phyloP scores from a whole-genome alignment of 2,329 filamentous ascomycete genomes.

The Exophiala sp. region DNA sequence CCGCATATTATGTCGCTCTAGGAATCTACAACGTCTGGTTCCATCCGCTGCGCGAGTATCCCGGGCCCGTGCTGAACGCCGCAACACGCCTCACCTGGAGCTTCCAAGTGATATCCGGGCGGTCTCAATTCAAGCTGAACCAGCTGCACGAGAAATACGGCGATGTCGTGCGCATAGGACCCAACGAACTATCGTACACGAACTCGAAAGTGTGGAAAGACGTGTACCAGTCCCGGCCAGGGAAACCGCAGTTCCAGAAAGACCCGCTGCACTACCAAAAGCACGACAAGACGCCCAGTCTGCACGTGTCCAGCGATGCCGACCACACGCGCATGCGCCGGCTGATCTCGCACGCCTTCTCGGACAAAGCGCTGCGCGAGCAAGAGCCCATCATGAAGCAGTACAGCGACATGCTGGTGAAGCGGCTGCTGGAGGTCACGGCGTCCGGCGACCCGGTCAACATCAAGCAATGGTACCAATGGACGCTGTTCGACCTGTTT shows the following conservation, averaged over 20 bases:
- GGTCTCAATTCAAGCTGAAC: constrained; percentile 6
- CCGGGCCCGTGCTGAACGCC: constrained; percentile 26
- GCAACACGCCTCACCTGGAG: neutral
- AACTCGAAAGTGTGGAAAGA: constrained; percentile 29
- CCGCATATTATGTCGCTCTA: too few relatives aligned
- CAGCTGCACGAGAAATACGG: constrained; percentile 32
- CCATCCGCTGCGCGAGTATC: constrained; percentile 28
- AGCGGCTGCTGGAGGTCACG: neutral
- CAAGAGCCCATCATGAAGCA: constrained; percentile 33
- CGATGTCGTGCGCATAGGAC: constrained; percentile 31
- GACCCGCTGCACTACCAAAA: constrained; percentile 1
- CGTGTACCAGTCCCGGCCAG: constrained; percentile 25
- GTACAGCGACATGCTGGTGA: constrained; percentile 10
- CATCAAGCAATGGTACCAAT: constrained; percentile 33
- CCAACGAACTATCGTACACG: constrained; percentile 31
- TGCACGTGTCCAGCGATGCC: constrained; percentile 8
- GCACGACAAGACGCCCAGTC: neutral
- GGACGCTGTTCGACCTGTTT: constrained; percentile 33
- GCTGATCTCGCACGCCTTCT: constrained; percentile 39
- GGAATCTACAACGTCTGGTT: constrained; percentile 23
- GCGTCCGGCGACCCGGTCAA: constrained; percentile 10
- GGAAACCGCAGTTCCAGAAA: constrained; percentile 6
- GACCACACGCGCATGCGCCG: constrained; percentile 32
- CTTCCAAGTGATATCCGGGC: neutral
- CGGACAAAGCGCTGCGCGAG: constrained; percentile 38